These are phyloP conservation scores for Penstemon newberryi DNA, from an alignment of 257 asterid genomes.

Conservation along the genomic window DNA sequence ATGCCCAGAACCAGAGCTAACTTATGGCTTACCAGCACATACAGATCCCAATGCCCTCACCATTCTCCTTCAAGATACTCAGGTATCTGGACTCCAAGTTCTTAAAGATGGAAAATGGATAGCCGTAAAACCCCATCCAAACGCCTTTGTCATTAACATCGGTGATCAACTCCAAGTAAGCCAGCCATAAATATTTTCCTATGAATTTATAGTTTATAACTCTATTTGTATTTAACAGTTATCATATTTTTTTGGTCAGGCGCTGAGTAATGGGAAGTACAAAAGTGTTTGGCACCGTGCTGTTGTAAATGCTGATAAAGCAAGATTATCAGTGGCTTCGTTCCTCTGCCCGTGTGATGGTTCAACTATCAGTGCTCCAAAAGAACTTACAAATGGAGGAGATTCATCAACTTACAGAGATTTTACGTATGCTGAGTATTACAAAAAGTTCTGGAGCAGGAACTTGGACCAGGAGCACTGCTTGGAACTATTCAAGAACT, in stretches of 20 bases:
- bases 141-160: conserved; percentile 55
- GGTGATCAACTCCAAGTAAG: conserved; percentile 68
- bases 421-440: conserved; percentile 62
- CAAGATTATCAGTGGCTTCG: conserved; percentile 62
- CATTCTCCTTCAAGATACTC: conserved; percentile 54
- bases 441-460: conserved; percentile 69
- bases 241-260: conserved; percentile 29
- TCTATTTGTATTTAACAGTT: too few relatives aligned
- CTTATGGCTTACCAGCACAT: conserved; percentile 60
- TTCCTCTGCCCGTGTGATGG: conserved; percentile 60
- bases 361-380: conserved; percentile 54
- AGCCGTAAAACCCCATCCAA: conserved; percentile 47
- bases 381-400: conserved; percentile 38
- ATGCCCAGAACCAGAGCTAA: conserved; percentile 61
- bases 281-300: conserved; percentile 75
- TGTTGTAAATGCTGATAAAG: conserved; percentile 51
- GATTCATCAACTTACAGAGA: conserved; percentile 40
- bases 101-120: conserved; percentile 61
- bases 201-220: too few relatives aligned
- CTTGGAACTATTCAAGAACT: conserved; percentile 63
- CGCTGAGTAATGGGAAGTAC: conserved; percentile 62
- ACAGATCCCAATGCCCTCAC: conserved; percentile 64
- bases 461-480: conserved; percentile 61
- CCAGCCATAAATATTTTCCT: too few relatives aligned
- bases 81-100: conserved; percentile 56